A percentile compares a stretch with the other conserved stretches of the same genome.
phyloP scores from a whole-genome alignment of 1,284 basidiomycete species.

The Cutaneotrichosporon dermatis region DNA sequence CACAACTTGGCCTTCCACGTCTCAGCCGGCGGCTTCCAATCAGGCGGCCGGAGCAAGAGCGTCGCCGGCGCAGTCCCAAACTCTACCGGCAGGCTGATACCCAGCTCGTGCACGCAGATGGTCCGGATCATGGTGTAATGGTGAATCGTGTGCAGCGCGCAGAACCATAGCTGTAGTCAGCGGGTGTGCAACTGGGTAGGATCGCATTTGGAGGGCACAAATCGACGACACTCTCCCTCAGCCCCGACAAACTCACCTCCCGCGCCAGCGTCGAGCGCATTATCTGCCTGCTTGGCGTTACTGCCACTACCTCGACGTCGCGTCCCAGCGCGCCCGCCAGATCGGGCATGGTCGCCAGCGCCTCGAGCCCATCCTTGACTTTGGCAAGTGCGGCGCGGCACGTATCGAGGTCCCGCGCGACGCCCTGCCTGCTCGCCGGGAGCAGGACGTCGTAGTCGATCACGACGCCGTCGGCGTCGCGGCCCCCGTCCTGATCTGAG shows the following conservation, averaged over 20 bases:
- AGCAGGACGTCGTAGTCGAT: slow-evolving; percentile 43
- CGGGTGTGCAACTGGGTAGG: not conserved
- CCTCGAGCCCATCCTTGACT: slow-evolving; percentile 26
- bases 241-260: no score
- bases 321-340: slow-evolving; percentile 26
- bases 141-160: slow-evolving; percentile 43
- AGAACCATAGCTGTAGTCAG: slow-evolving; percentile 41
- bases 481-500: not conserved
- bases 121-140: slow-evolving; percentile 46
- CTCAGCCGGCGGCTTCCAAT: slow-evolving; percentile 17
- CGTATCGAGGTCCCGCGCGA: slow-evolving; percentile 26
- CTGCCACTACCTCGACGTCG: slow-evolving; percentile 32
- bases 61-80: slow-evolving; percentile 47
- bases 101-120: slow-evolving; percentile 47
- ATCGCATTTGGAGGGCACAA: no score
- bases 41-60: slow-evolving; percentile 31
- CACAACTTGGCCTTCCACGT: slow-evolving; percentile 19
- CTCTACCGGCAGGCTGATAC: slow-evolving; percentile 37
- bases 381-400: slow-evolving; percentile 26
- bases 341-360: slow-evolving; percentile 18
- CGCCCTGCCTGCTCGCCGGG: slow-evolving; percentile 21
- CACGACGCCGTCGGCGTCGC: slow-evolving; percentile 1
- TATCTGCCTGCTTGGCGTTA: slow-evolving; percentile 40
- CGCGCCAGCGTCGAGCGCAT: slow-evolving; percentile 37
- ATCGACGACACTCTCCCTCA: no score